These are phyloP conservation scores for Schwanniomyces yamadae DNA, from an alignment of 805 yeast genomes.

Conservation along the genomic window DNA sequence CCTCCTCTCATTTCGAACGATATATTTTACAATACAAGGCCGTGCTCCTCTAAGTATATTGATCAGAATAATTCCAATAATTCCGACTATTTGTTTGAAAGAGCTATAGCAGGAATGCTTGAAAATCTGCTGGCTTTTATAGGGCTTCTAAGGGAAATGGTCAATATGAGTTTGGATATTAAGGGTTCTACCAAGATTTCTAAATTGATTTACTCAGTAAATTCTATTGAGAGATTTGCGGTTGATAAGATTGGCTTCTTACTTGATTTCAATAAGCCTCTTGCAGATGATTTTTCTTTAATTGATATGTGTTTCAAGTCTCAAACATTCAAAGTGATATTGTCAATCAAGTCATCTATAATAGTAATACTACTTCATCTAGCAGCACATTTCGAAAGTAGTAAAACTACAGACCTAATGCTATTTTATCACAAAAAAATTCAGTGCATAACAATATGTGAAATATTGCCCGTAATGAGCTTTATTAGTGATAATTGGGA, in stretches of 20 bases:
- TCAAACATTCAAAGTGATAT: background rate
- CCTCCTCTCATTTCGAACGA: constrained; percentile 7
- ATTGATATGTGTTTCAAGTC: background rate
- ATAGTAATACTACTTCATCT: background rate
- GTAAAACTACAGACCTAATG: background rate
- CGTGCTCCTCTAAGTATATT: background rate
- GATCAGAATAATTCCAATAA: background rate
- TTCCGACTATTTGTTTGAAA: background rate
- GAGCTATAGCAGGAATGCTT: background rate
- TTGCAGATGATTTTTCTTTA: no score
- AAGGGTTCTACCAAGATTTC: background rate
- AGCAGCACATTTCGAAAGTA: background rate
- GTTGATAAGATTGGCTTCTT: no score
- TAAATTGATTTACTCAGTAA: background rate
- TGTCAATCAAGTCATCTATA: background rate
- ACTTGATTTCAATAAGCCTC: no score
- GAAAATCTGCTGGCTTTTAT: background rate
- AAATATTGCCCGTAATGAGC: background rate
- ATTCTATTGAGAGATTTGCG: no score
- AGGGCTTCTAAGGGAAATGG: background rate
- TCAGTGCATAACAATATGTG: background rate
- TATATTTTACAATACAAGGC: background rate
- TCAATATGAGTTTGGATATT: constrained; percentile 1
- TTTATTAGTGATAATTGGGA: background rate
- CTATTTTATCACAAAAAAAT: background rate